Evolutionary conservation across 2,329 filamentous ascomycete species (phyloP), one percentile per base, ranked within the genome.

Genomic region (Herpotrichia juniperi): DNA sequence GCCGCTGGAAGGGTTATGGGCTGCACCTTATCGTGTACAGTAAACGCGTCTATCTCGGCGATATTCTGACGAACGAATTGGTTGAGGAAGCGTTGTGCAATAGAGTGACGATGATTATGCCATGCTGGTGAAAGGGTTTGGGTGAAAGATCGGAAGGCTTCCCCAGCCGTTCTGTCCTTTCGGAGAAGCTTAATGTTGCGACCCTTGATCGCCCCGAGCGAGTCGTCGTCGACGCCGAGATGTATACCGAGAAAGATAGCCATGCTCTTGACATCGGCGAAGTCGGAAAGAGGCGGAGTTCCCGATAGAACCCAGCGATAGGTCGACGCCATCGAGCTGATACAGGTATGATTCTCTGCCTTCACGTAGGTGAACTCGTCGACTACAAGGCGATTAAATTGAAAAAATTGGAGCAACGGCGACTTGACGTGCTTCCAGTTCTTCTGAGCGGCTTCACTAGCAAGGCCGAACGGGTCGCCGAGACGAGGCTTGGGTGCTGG

Each of bases 361-460:
- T 76, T 74, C 4, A 82, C 71, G 55, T 87, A 86, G 1, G 85
- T 83, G 57, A 84, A 88, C 58, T 89, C 87, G 54, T 89, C 87
- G 1, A 88, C 74, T 1, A 88, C 78, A 0, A 88, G 52, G 4
- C 87, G 77, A 48, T 81, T 81, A 64, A 83, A 89, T 2, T 74
- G 67, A 62, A 88, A 88, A 59, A 85, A 78, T 51, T 88, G 84
- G 1, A 88, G 62, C 0, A 84, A 48, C 55, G 9, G 57, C n/a
- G n/a, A n/a, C n/a, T n/a, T n/a, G n/a, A n/a, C n/a, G n/a, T n/a
- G n/a, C n/a, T n/a, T n/a, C n/a, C n/a, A n/a, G n/a, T n/a, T n/a
- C n/a, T n/a, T n/a, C n/a, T n/a, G n/a, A n/a, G n/a, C n/a, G n/a
- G n/a, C n/a, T n/a, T n/a, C n/a, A n/a, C n/a, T n/a, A n/a, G n/a